Base-by-base conservation (phyloP, 1,139 yeast genomes). In the Hansenula sp. region DNA sequence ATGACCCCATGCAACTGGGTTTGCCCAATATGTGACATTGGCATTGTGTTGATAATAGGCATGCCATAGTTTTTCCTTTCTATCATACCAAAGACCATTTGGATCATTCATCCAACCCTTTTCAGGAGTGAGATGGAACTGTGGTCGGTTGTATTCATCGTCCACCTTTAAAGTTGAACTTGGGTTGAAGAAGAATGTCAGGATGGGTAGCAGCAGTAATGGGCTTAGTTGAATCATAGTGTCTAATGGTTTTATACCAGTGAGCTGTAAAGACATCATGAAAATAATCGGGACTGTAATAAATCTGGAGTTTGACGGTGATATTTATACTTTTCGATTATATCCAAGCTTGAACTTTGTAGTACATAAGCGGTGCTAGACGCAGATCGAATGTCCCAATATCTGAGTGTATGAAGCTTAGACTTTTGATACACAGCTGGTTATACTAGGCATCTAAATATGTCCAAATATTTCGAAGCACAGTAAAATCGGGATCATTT, bases 1-100 rank as follows among this genome's bases (percentile, higher is more conserved):
- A 43, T 66, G 71, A 4, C 71, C 71, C 71, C 71, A 67, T 41
- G 53, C 58, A 31, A 59, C 39, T 36, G 64, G 67, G 18, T 46
- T 38, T 2, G 60, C 66, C 53, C 67, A 63, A 13, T 52, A 45
- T 4, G 60, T 53, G 25, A 43, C 58, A 35, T 58, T 52, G 7
- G 69, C 68, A 44, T 65, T 59, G 54, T 57, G 59, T 49, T 68
- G 73, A 50, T 53, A 68, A 53, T 66, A 68, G 41, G 61, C 31
- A 43, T 68, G 71, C 52, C 52, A 59, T n/a, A 50, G 11, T 12
- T 51, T 46, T 18, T 54, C 54, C 33, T 48, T 49, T 7, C 48
- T 43, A 41, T 59, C 60, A 41, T 52, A 58, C 51, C 53, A 59
- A 38, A 57, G 44, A 11, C 63, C 63, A 38, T 59, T 59, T 13